Percentiles rank a stretch among this genome's conserved stretches.
phyloP scores from a whole-genome alignment of 495 filamentous ascomycete genomes.

The Terfezia claveryi region DNA sequence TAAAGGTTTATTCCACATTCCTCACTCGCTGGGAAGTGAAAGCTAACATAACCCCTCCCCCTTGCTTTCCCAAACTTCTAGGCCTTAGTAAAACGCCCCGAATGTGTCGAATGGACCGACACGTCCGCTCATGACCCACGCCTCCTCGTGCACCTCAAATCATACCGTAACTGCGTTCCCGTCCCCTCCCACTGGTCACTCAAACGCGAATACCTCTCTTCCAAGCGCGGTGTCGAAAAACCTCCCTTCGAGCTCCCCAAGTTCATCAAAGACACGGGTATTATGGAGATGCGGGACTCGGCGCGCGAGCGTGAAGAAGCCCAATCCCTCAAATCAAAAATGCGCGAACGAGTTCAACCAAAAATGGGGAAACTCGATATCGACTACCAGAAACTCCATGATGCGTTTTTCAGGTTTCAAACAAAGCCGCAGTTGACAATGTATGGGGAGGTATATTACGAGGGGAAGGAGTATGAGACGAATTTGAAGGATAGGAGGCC shows the following conservation, averaged over 20 bases:
- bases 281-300: conserved; percentile 92
- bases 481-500: conserved; percentile 76
- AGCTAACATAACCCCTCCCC: conserved; percentile 2
- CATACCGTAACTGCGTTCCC: conserved; percentile 83
- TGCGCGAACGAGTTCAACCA: conserved; percentile 77
- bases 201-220: conserved; percentile 90
- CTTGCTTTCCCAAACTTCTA: background rate
- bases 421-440: conserved; percentile 84
- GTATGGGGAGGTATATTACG: conserved; percentile 95
- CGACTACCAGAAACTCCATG: conserved; percentile 92
- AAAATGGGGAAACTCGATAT: conserved; percentile 97
- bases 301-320: conserved; percentile 87
- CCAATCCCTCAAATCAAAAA: conserved; percentile 77
- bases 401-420: conserved; percentile 93
- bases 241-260: conserved; percentile 78
- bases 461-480: conserved; percentile 95
- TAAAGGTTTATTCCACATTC: conserved; percentile 33
- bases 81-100: conserved; percentile 69
- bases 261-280: conserved; percentile 94
- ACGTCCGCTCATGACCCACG: conserved; percentile 78
- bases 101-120: conserved; percentile 94
- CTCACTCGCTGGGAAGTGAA: conserved; percentile 9
- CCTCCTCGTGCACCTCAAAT: conserved; percentile 80
- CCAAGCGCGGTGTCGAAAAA: conserved; percentile 90
- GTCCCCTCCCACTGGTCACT: conserved; percentile 86